Percentiles rank a stretch among this genome's conserved stretches.
Evolutionary conservation across 208 protist genomes (phyloP).

Genomic region (Endotrypanum monterogeii): DNA sequence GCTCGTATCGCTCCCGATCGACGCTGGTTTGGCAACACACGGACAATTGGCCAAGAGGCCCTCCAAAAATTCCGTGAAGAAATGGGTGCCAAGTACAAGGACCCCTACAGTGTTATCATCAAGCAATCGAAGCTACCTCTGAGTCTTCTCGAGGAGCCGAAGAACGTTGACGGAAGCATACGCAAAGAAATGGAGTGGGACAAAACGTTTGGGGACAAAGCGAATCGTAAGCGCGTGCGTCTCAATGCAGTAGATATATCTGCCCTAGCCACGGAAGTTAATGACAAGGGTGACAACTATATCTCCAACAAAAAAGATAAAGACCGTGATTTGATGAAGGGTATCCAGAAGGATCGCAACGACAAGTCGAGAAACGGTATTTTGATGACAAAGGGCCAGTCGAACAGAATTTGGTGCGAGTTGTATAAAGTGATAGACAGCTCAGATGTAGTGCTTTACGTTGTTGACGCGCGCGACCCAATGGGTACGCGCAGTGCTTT

Average conservation of each 20-base stretch:
- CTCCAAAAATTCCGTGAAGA: constrained; percentile 97
- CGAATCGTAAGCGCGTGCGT: constrained; percentile 90
- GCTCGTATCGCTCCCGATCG: constrained; percentile 95
- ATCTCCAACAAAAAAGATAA: constrained; percentile 45
- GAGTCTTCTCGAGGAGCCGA: constrained; percentile 91
- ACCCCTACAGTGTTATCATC: constrained; percentile 98
- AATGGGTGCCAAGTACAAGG: constrained; percentile 93
- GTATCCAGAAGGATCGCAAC: constrained; percentile 42
- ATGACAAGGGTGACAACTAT: constrained; percentile 54
- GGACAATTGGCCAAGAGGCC: constrained; percentile 96
- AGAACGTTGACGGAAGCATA: constrained; percentile 87
- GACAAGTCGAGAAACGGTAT: constrained; percentile 89
- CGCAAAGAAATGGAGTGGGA: constrained; percentile 95
- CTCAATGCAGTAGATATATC: constrained; percentile 64
- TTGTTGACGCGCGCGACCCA: constrained; percentile 98
- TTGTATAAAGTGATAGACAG: constrained; percentile 99
- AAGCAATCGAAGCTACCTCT: constrained; percentile 97
- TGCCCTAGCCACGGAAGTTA: constrained; percentile 52
- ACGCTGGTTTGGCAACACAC: constrained; percentile 98
- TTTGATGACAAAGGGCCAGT: constrained; percentile 98
- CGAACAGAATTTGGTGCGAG: constrained; percentile 99
- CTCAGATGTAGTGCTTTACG: constrained; percentile 99
- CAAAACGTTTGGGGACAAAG: constrained; percentile 96
- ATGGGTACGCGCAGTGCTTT: constrained; percentile 97
- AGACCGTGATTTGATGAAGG: constrained; percentile 66